Conservation (phyloP, 768 basidiomycete species). For the Russula dissimulans region DNA sequence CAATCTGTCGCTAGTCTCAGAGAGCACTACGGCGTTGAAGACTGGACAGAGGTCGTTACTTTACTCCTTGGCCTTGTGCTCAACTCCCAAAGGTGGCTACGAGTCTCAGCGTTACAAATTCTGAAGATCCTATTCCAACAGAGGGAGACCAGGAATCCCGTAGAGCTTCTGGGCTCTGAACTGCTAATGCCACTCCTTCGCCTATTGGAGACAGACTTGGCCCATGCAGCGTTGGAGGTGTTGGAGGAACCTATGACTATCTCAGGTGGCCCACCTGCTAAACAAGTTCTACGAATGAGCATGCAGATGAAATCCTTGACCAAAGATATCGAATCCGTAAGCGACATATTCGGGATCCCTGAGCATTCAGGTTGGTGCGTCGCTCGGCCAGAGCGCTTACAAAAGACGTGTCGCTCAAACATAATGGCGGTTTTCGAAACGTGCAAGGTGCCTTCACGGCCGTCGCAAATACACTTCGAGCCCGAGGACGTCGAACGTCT, state of each 20-base stretch:
- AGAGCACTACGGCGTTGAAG: constrained; percentile 69
- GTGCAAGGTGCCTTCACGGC: constrained; percentile 59
- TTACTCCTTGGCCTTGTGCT: constrained; percentile 80
- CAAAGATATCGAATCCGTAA: constrained; percentile 42
- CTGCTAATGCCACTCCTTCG: constrained; percentile 85
- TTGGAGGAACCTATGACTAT: constrained; percentile 83
- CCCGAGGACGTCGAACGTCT: constrained; percentile 42
- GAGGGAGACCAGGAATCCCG: constrained; percentile 63
- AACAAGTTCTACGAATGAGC: constrained; percentile 88
- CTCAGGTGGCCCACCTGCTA: constrained; percentile 65
- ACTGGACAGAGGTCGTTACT: constrained; percentile 76
- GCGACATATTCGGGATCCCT: constrained; percentile 74
- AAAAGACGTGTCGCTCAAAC: constrained; percentile 62
- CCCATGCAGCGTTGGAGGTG: constrained; percentile 83
- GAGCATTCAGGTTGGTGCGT: constrained; percentile 84
- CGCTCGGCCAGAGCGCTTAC: constrained; percentile 51
- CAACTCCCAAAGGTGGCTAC: constrained; percentile 75
- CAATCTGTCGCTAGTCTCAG: constrained; percentile 80
- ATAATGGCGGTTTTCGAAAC: constrained; percentile 82
- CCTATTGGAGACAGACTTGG: constrained; percentile 79
- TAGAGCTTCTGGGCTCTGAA: constrained; percentile 73
- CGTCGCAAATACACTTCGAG: constrained; percentile 66
- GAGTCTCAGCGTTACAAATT: constrained; percentile 76
- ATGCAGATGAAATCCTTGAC: constrained; percentile 50
- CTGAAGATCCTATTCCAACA: constrained; percentile 85